Conservation (phyloP, 2,329 filamentous ascomycete species). For the Neurospora sp. region DNA sequence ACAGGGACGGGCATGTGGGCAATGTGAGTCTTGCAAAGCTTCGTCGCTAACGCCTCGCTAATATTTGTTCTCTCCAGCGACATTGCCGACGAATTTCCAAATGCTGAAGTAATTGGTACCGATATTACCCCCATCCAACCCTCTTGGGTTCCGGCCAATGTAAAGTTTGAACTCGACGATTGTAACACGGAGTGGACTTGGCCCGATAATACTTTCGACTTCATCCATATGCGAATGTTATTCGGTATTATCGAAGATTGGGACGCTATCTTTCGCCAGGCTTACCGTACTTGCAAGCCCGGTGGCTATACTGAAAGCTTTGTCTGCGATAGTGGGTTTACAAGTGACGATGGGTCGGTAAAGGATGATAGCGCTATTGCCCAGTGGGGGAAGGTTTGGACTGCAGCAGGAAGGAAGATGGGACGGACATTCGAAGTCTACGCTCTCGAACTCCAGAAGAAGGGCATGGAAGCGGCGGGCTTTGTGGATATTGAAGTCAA, state of each 20-base stretch:
- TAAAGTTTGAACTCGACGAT: constrained; percentile 29
- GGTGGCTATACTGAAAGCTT: constrained; percentile 35
- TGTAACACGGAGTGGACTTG: constrained; percentile 21
- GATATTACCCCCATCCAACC: constrained; percentile 24
- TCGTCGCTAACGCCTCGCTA: neutral
- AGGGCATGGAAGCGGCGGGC: constrained; percentile 2
- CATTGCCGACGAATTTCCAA: constrained; percentile 25
- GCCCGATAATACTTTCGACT: constrained; percentile 21
- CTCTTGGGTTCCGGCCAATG: constrained; percentile 23
- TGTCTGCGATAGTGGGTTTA: neutral
- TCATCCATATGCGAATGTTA: constrained; percentile 22
- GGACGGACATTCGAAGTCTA: neutral
- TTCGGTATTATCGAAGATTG: constrained; percentile 24
- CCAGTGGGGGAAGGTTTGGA: constrained; percentile 4
- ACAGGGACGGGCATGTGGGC: constrained; percentile 40
- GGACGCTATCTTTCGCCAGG: constrained; percentile 13
- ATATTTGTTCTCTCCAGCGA: constrained; percentile 9
- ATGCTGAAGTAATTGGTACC: constrained; percentile 19
- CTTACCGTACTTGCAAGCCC: constrained; percentile 38
- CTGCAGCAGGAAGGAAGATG: constrained; percentile 1
- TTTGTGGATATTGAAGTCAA: constrained; percentile 3
- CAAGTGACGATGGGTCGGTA: constrained; percentile 3
- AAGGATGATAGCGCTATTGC: neutral
- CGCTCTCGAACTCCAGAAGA: neutral
- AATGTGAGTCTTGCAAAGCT: constrained; percentile 13